Evolutionary conservation across 805 yeast species (phyloP), one percentile per base, ranked within the genome.

Genomic region (Wickerhamiella kurtzmanii): DNA sequence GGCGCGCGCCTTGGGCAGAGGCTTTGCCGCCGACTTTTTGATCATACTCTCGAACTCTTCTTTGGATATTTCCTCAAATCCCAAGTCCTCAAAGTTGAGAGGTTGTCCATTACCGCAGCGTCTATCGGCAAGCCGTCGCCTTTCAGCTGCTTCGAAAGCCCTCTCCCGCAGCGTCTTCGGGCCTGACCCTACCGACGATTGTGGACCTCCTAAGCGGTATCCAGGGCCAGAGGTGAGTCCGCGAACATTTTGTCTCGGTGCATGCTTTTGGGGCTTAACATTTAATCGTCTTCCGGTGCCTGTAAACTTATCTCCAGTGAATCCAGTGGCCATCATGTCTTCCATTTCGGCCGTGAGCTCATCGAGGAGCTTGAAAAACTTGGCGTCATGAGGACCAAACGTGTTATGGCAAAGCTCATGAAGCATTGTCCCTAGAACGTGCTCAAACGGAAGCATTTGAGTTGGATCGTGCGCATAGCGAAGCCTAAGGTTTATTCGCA

Each of bases 321-420:
- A 67, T 3, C 75, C 68, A 0, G 73, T 71, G 22, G 66, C 64
- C 37, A 64, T 49, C 41, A 64, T 51, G 2, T 47, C 54, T 41
- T 63, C 69, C 63, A 58, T 65, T 77, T 56, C 81, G 4, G 65
- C 66, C 48, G 73, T 74, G 37, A 82, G 66, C 49, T 74, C 76
- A 46, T 82, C 89, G 52, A 86, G 61, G 44, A 72, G 71, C 44
- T 66, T 65, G 59, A 84, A 84, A 59, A 89, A 89, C 49, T 64
- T 64, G 2, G 65, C 73, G 65, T 89, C 81, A 59, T 89, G 97
- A 0, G 94, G 82, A 0, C 96, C 95, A 56, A 67, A 67, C 18
- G 70, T 60, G 60, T 86, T 88, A 60, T 89, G 97, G 1, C 85
- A 75, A 38, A 89, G 68, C 60, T 89, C 97, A 62, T 89, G 97